Base-by-base conservation (phyloP, 257 asterid species). In the Ajuga chamaepitys region DNA sequence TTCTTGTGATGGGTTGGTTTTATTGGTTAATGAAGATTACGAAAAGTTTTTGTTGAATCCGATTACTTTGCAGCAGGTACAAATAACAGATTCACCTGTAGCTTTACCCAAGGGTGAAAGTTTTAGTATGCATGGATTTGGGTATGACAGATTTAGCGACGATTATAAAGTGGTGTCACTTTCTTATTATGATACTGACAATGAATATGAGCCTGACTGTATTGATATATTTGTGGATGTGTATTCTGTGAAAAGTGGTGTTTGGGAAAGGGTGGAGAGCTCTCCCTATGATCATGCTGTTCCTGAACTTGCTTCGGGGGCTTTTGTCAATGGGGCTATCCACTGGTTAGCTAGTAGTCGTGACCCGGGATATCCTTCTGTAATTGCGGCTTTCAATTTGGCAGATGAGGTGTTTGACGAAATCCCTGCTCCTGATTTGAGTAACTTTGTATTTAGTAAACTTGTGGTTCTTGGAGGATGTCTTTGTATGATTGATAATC, bases 161-260 rank as follows among this genome's bases (percentile, higher is more conserved):
- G 85, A 80, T 62, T 80, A 74, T 64, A 80, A 79, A 57, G 20
- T 82, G 28, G 81, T 82, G n/a, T 41, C 48, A 2, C 83, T 82
- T 30, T 80, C 78, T 8, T 69, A 60, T 45, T 72, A 35, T 14
- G 70, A 65, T 13, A 18, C 62, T 0, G 58, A 57, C 17, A 62
- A 67, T 71, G 76, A 73, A 10, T n/a, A 66, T 37, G 74, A 55
- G 17, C 55, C 79, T 0, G 69, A 54, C 48, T 51, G 47, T 61
- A 54, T 26, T 25, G 75, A 73, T 21, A 77, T 74, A 9, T 77
- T 40, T 51, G 73, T 80, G 28, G 82, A 75, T 70, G 62, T 82
- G 25, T 74, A 77, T 66, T 72, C 70, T 41, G 13, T 73, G 56
- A 74, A 68, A 56, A 62, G 10, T 66, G 62, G 72, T 51, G 48